Evolutionary conservation across 768 basidiomycete genomes (phyloP).

Genomic region (Suillus lakei): DNA sequence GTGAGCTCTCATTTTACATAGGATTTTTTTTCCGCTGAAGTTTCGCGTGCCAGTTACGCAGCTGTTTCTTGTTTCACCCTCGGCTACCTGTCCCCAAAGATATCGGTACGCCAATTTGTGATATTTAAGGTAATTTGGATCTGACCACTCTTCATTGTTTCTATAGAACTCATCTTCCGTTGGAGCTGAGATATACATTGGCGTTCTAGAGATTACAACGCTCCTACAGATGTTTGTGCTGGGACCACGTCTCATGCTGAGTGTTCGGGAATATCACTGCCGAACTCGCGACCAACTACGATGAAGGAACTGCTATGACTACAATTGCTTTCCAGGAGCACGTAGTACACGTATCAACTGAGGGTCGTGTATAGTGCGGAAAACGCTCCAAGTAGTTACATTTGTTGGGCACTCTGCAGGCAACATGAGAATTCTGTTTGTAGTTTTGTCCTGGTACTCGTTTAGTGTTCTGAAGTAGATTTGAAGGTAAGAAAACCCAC

Average conservation of each 20-base stretch:
- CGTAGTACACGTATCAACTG: neutral
- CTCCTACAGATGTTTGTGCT: slow-evolving; percentile 2
- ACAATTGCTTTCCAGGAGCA: slow-evolving; percentile 3
- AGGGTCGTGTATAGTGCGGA: neutral
- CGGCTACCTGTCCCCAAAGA: neutral
- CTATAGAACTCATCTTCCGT: neutral
- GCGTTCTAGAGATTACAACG: neutral
- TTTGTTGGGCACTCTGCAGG: neutral
- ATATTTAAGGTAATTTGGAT: neutral
- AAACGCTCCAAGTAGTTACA: neutral
- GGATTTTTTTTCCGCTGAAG: neutral
- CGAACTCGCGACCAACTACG: neutral
- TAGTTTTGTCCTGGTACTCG: neutral
- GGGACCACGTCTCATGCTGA: slow-evolving; percentile 2
- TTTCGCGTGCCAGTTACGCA: neutral
- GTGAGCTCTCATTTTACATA: neutral
- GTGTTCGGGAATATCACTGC: slow-evolving; percentile 2
- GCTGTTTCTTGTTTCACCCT: slow-evolving; percentile 6
- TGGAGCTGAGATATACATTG: neutral
- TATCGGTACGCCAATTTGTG: neutral
- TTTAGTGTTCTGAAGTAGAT: neutral
- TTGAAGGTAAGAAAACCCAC: neutral
- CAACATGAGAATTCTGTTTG: neutral
- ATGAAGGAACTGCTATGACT: neutral
- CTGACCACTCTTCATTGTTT: neutral